Conservation (phyloP, 805 yeast genomes). For the Zygoascus flipseniorum region DNA sequence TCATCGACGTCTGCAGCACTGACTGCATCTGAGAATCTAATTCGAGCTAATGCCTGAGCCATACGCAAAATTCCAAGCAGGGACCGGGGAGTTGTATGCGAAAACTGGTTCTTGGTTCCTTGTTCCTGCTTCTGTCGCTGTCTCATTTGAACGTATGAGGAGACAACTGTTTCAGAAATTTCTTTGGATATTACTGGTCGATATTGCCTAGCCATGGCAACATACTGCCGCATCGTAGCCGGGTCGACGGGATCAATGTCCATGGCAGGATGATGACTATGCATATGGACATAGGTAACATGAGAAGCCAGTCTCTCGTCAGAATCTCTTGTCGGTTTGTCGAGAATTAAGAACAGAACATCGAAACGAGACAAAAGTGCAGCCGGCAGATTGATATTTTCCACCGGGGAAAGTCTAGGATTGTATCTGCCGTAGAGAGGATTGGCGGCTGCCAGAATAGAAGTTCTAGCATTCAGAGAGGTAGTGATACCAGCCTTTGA, state of each 20-base stretch:
- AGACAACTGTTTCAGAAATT: conserved; percentile 81
- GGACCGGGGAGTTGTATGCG: conserved; percentile 94
- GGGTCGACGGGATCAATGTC: conserved; percentile 72
- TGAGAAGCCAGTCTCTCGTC: conserved; percentile 88
- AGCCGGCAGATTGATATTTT: conserved; percentile 93
- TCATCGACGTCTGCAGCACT: conserved; percentile 83
- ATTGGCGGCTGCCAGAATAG: conserved; percentile 97
- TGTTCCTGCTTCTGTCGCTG: conserved; percentile 81
- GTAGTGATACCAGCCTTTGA: conserved; percentile 98
- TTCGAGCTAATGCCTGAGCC: conserved; percentile 89
- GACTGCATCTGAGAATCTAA: conserved; percentile 71
- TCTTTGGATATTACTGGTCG: conserved; percentile 79
- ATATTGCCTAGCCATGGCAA: conserved; percentile 73
- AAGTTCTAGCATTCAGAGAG: conserved; percentile 88
- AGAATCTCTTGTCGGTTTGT: conserved; percentile 66
- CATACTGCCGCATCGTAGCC: conserved; percentile 72
- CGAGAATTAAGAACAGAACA: conserved; percentile 76
- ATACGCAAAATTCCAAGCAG: conserved; percentile 82
- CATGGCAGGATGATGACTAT: conserved; percentile 69
- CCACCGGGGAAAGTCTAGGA: conserved; percentile 81
- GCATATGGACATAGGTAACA: conserved; percentile 94
- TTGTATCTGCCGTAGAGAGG: conserved; percentile 94
- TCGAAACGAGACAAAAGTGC: conserved; percentile 94
- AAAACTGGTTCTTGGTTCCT: conserved; percentile 62
- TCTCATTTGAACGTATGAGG: conserved; percentile 81